These are phyloP conservation scores for Zizania palustris DNA, from an alignment of 202 grass and related monocot species.

Conservation along the genomic window DNA sequence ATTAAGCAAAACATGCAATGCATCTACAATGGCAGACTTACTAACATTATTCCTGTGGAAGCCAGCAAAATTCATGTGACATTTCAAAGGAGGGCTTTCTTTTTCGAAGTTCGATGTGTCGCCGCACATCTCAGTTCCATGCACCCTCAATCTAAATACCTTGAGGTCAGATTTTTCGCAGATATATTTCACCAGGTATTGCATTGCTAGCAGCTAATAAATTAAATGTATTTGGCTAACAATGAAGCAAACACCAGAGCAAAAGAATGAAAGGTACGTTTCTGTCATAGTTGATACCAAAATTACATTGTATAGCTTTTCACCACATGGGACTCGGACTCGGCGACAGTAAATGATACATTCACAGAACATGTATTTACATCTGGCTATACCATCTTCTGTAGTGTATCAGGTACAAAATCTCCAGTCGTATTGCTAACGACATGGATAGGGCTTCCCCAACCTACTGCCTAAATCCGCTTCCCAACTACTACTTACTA, in stretches of 20 bases:
- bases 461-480: constrained; percentile 25
- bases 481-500: constrained; percentile 29
- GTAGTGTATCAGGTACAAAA: constrained; percentile 48
- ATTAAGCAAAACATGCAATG: no score
- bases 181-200: no score
- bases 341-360: constrained; percentile 30
- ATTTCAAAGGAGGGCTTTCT: no score
- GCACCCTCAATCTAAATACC: no score
- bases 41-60: no score
- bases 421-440: constrained; percentile 37
- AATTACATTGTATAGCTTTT: constrained; percentile 4
- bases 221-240: not conserved
- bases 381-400: constrained; percentile 40
- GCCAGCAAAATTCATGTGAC: no score
- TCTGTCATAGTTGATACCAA: not conserved
- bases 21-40: no score
- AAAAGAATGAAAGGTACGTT: no score
- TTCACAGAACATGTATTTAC: constrained; percentile 52
- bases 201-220: no score
- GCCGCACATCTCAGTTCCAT: no score
- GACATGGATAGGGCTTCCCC: constrained; percentile 38
- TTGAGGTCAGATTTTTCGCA: no score
- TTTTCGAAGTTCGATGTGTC: no score
- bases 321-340: constrained; percentile 15
- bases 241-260: not conserved